phyloP scores from a whole-genome alignment of 345 rosid species.

The Arabidopsis arenosa region DNA sequence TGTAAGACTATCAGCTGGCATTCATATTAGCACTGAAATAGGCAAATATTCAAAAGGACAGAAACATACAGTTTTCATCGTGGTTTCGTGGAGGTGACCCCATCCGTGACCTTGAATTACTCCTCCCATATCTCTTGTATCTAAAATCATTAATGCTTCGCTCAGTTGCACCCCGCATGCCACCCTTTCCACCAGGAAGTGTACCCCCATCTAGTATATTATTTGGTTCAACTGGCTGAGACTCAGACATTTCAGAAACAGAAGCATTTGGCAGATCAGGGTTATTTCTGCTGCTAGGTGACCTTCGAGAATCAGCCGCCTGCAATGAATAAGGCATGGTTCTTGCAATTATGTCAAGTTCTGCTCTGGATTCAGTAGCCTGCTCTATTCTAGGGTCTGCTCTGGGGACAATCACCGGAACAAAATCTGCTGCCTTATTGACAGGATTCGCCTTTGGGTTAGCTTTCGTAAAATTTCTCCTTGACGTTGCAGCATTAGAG shows the following conservation, averaged over 20 bases:
- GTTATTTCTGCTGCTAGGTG: slow-evolving; percentile 65
- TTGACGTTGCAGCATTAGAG: slow-evolving; percentile 57
- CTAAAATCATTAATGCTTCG: slow-evolving; percentile 64
- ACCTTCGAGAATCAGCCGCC: slow-evolving; percentile 63
- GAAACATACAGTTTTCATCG: slow-evolving; percentile 70
- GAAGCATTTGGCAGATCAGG: slow-evolving; percentile 57
- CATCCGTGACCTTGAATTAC: slow-evolving; percentile 50
- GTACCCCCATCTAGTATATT: slow-evolving; percentile 51
- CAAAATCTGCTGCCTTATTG: slow-evolving; percentile 68
- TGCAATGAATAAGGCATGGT: slow-evolving; percentile 98
- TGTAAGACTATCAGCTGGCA: slow-evolving; percentile 12
- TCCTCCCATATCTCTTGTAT: slow-evolving; percentile 53
- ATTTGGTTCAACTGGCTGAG: slow-evolving; percentile 54
- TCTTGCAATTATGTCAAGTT: slow-evolving; percentile 75
- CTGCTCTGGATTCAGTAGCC: slow-evolving; percentile 74
- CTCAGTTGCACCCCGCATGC: slow-evolving; percentile 58
- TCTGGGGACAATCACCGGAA: slow-evolving; percentile 89
- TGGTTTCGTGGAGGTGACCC: slow-evolving; percentile 63
- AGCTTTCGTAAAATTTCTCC: slow-evolving; percentile 60
- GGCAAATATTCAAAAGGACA: slow-evolving; percentile 15
- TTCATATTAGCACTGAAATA: slow-evolving; percentile 8
- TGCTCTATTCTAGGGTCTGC: slow-evolving; percentile 64
- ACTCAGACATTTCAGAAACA: slow-evolving; percentile 52
- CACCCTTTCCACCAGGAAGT: slow-evolving; percentile 53
- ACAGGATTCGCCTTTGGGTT: slow-evolving; percentile 54